Percentiles rank a stretch among this genome's conserved stretches.
phyloP scores from a whole-genome alignment of 371 early-diverging fungal genomes.

The Mortierella sp. region DNA sequence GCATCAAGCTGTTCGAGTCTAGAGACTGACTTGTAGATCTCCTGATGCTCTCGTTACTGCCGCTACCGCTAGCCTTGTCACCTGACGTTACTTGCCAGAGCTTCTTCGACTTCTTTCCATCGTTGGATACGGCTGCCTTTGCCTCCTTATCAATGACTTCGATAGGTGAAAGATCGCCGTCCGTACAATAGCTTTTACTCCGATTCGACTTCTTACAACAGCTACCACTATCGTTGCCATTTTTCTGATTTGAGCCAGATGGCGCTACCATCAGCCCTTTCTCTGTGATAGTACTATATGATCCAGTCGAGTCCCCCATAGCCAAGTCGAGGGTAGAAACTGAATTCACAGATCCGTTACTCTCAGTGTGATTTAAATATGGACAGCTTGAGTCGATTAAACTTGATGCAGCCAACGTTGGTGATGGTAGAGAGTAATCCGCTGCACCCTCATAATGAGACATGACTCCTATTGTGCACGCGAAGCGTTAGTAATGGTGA shows the following conservation, averaged over 20 bases:
- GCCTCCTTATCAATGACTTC: constrained; percentile 4
- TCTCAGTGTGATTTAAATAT: constrained; percentile 5
- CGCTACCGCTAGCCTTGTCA: not conserved
- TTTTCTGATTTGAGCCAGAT: not conserved
- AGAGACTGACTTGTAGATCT: constrained; percentile 13
- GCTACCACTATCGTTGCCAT: not conserved
- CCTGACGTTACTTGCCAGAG: constrained; percentile 12
- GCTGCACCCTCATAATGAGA: not conserved
- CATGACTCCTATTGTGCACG: not conserved
- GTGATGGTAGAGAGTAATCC: constrained; percentile 17
- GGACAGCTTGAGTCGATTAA: not conserved
- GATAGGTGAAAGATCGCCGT: constrained; percentile 4
- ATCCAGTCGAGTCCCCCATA: not conserved
- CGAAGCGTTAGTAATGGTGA: not conserved
- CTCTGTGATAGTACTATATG: not conserved
- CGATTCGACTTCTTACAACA: not conserved
- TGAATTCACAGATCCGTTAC: constrained; percentile 22
- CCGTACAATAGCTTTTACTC: constrained; percentile 1
- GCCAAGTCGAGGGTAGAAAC: constrained; percentile 22
- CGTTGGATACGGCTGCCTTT: not conserved
- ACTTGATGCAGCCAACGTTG: not conserved
- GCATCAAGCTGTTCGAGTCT: constrained; percentile 23
- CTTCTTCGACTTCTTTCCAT: constrained; percentile 23
- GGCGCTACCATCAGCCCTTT: constrained; percentile 2
- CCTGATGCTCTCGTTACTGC: not conserved